phyloP scores from a whole-genome alignment of 2,329 filamentous ascomycete genomes.

The Sporothrix protearum region DNA sequence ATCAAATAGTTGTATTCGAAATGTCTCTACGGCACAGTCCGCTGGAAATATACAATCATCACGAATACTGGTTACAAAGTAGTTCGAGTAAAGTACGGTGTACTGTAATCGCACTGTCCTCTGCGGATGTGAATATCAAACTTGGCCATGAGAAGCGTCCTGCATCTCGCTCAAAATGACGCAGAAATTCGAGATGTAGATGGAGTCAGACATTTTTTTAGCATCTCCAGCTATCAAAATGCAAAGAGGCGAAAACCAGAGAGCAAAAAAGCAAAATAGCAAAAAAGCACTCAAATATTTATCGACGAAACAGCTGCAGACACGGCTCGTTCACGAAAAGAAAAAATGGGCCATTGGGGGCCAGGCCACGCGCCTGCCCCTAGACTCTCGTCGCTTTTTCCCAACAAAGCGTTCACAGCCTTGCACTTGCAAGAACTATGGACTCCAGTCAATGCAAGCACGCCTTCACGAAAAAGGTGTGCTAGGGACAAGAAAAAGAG shows the following conservation, averaged over 20 bases:
- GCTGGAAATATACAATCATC: neutral
- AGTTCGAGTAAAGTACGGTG: neutral
- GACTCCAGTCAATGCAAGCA: slow-evolving; percentile 3
- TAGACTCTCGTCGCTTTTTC: neutral
- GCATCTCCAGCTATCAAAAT: slow-evolving; percentile 10
- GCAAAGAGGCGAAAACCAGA: neutral
- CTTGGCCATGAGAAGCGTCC: neutral
- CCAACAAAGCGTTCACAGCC: slow-evolving; percentile 6
- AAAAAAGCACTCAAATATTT: neutral
- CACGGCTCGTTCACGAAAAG: neutral
- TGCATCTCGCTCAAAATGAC: slow-evolving; percentile 9
- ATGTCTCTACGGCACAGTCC: neutral
- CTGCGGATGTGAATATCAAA: neutral
- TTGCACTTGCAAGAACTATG: neutral
- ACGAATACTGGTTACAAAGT: too few species aligned
- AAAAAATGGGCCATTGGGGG: neutral
- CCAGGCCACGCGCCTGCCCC: neutral
- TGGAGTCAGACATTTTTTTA: neutral
- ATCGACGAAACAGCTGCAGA: neutral
- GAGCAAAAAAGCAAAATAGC: neutral
- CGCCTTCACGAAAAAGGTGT: neutral
- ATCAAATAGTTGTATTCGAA: neutral
- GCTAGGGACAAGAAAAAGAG: neutral
- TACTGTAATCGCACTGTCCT: neutral
- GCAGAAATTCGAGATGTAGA: neutral